Evolutionary conservation across 441 rosid species (phyloP), one percentile per base, ranked within the genome.

Genomic region (Cnidoscolus chayamansa): DNA sequence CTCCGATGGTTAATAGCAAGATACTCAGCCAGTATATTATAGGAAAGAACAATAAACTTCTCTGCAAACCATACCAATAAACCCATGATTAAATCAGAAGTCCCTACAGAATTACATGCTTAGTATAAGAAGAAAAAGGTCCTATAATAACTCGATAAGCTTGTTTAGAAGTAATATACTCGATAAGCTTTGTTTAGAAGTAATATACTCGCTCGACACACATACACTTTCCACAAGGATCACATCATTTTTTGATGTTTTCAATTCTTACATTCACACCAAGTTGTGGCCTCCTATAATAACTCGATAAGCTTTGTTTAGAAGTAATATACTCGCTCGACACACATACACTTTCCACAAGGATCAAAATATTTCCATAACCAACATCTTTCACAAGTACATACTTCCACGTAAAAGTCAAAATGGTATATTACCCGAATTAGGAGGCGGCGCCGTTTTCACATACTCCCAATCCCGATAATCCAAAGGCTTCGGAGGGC

Each of bases 21-120:
- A 83, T 92, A 93, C 77, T 93, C 98, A 49, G 99, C 99, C 78
- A 95, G 81, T 49, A 93, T 83, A 79, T 95, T 95, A 82, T 95
- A 95, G 7, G 99, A 92, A 40, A 92, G 83, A 74, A 90, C 83
- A 43, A 84, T 72, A 74, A 95, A 89, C 80, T 80, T 86, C 73
- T 86, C 98, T 94, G 93, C 83, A 74, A 50, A 25, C 20, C 60
- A 43, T 6, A 65, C 51, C 74, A 80, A 58, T 70, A 78, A 70
- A 74, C 47, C 54, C 25, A 20, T 9, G 10, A 47, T 17, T 20
- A 64, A 45, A 54, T 7, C 45, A 40, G 6, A 5, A 40, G 45
- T 40, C 45, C 40, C 40, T 1, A 2, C 40, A 35, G 40, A 4
- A 40, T 25, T 25, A 25, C 25, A 25, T 3, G 45, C 45, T 20